phyloP scores from a whole-genome alignment of 108 stramenopile genomes.

The Nitzschia palea region DNA sequence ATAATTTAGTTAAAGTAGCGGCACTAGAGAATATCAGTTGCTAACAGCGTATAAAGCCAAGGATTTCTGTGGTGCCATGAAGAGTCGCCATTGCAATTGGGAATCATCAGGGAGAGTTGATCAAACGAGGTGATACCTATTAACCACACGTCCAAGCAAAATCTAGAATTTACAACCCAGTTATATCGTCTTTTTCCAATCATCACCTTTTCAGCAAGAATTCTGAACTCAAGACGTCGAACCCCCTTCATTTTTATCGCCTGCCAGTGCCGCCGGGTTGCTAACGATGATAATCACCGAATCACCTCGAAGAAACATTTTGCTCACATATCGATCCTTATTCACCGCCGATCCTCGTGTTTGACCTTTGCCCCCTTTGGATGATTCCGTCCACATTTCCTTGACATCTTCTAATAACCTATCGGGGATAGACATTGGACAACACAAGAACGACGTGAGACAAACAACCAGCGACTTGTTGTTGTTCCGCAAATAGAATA shows the following conservation, averaged over 20 bases:
- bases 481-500: neutral
- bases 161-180: too few relatives aligned
- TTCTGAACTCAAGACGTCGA: neutral
- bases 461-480: too few relatives aligned
- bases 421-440: neutral
- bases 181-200: too few relatives aligned
- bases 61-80: too few relatives aligned
- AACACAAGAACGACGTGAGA: neutral
- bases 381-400: slow-evolving; percentile 99
- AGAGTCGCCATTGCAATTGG: too few relatives aligned
- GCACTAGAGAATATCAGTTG: too few relatives aligned
- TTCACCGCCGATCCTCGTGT: slow-evolving; percentile 87
- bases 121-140: too few relatives aligned
- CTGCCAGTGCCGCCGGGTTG: slow-evolving; percentile 84
- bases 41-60: too few relatives aligned
- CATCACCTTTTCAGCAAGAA: too few relatives aligned
- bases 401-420: slow-evolving; percentile 98
- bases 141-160: too few relatives aligned
- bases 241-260: neutral
- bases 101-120: too few relatives aligned
- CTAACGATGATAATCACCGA: slow-evolving; percentile 94
- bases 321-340: slow-evolving; percentile 97
- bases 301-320: slow-evolving; percentile 99
- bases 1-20: too few relatives aligned
- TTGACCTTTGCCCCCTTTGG: slow-evolving; percentile 91